A percentile compares a stretch with the other conserved stretches of the same genome.
These are phyloP conservation scores for Eucalyptus melliodora DNA, from an alignment of 345 rosid genomes.

Conservation along the genomic window DNA sequence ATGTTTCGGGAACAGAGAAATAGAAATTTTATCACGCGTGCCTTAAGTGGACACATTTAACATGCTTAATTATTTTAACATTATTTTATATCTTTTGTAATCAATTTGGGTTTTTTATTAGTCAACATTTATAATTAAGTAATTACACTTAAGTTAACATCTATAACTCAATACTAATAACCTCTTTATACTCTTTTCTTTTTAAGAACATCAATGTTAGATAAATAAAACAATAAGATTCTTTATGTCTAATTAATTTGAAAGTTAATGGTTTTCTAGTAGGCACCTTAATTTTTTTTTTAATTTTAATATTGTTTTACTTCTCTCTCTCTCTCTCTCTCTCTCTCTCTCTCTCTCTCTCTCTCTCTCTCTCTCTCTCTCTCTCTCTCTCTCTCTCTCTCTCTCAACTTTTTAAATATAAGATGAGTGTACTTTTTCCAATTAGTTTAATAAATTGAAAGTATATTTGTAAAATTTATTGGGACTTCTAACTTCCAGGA, in stretches of 20 bases:
- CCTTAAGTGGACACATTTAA: not conserved
- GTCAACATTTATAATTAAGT: not conserved
- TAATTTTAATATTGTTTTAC: not conserved
- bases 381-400: no score
- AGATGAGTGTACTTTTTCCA: not conserved
- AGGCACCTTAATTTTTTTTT: not conserved
- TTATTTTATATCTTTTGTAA: not conserved
- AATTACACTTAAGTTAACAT: not conserved
- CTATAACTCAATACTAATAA: not conserved
- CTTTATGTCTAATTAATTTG: not conserved
- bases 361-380: no score
- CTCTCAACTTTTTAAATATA: not conserved
- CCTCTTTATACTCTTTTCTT: not conserved
- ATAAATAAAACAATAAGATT: not conserved
- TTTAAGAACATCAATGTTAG: not conserved
- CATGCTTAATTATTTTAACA: not conserved
- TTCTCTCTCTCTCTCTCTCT: no score
- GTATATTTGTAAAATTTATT: not conserved
- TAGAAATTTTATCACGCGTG: no score
- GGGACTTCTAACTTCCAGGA: not conserved
- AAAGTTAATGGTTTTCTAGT: not conserved
- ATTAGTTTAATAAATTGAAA: not conserved
- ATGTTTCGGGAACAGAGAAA: fast-evolving
- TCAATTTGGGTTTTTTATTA: not conserved
- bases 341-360: no score